Evolutionary conservation across 768 basidiomycete species (phyloP).

Genomic region (Termitomyces sp.): DNA sequence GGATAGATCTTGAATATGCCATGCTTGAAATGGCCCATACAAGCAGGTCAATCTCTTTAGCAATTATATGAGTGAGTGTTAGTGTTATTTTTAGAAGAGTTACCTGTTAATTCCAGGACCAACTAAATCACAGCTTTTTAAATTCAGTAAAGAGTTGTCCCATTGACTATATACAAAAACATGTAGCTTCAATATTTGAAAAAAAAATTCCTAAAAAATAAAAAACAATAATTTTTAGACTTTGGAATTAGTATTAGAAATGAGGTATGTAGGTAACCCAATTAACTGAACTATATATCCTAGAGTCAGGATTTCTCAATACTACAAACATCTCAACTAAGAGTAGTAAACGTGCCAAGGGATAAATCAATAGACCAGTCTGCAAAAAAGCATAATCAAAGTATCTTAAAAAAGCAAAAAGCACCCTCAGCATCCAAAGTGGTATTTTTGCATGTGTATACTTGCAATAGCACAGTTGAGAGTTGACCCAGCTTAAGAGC

Average conservation of each 20-base stretch:
- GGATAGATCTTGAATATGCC: too few relatives aligned
- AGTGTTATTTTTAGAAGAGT: too few relatives aligned
- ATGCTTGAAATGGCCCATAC: too few relatives aligned
- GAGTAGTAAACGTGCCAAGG: not conserved
- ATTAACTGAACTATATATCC: not conserved
- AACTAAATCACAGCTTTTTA: too few relatives aligned
- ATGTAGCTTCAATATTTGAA: too few relatives aligned
- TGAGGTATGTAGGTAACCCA: slow-evolving; percentile 7
- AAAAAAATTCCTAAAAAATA: too few relatives aligned
- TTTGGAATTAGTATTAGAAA: not conserved
- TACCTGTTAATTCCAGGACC: too few relatives aligned
- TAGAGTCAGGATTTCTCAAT: not conserved
- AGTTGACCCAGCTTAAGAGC: not conserved
- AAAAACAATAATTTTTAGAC: not conserved
- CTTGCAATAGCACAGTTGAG: not conserved
- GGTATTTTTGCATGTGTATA: not conserved
- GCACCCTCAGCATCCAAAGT: not conserved
- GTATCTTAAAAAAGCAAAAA: not conserved
- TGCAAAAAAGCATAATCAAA: not conserved
- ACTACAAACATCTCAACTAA: slow-evolving; percentile 1
- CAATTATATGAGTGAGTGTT: too few relatives aligned
- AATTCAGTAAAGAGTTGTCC: too few relatives aligned
- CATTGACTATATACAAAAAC: too few relatives aligned
- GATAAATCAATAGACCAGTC: not conserved
- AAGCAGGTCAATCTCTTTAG: too few relatives aligned